Percentiles rank a stretch among this genome's conserved stretches.
Evolutionary conservation across 129 eudicot genomes (phyloP).

Genomic region (Apium graveolens): DNA sequence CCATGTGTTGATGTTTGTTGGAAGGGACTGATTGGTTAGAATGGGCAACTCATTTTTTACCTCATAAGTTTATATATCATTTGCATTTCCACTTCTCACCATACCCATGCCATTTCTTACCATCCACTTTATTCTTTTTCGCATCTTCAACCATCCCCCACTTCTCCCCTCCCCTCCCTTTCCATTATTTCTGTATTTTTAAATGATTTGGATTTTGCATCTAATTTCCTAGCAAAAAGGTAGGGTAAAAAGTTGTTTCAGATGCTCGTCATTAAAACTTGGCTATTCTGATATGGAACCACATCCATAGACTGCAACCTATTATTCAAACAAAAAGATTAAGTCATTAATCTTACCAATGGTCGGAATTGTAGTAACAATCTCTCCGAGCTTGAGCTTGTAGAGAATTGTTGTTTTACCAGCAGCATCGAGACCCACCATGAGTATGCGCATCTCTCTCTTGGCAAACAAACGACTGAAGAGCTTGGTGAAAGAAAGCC

Average conservation of each 20-base stretch:
- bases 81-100: not conserved
- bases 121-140: too few species aligned
- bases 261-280: not conserved
- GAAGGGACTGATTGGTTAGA: not conserved
- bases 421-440: conserved; percentile 69
- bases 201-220: not conserved
- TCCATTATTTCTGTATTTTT: not conserved
- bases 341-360: conserved; percentile 31
- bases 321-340: not conserved
- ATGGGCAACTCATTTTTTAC: not conserved
- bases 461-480: conserved; percentile 47
- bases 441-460: conserved; percentile 54
- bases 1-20: not conserved
- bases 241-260: not conserved
- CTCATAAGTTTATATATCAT: not conserved
- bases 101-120: too few species aligned
- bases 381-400: conserved; percentile 56
- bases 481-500: conserved; percentile 53
- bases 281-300: not conserved
- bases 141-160: too few species aligned
- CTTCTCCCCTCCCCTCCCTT: not conserved
- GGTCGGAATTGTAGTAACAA: conserved; percentile 53
- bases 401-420: conserved; percentile 56
- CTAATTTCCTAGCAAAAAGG: not conserved
- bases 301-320: not conserved